Evolutionary conservation across 768 basidiomycete genomes (phyloP).

Genomic region (Mycena pura): DNA sequence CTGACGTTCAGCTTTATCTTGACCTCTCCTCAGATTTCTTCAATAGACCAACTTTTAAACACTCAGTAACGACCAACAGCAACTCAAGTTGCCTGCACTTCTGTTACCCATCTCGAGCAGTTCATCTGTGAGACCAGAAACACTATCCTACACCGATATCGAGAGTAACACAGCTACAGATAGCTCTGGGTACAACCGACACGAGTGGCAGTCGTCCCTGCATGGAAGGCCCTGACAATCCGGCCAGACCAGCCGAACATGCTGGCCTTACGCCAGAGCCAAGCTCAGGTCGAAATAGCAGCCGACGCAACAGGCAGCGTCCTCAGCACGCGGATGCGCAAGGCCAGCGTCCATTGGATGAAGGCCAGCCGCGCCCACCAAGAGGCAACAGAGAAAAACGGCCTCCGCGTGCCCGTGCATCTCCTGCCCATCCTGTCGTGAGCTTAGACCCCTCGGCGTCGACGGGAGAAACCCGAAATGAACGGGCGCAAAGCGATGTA

Average conservation of each 20-base stretch:
- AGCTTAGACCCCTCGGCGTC: no score
- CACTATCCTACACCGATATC: background rate
- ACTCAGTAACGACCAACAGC: no score
- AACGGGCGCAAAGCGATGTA: no score
- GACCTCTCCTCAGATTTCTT: no score
- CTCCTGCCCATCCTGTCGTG: no score
- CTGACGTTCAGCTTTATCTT: no score
- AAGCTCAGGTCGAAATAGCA: constrained; percentile 18
- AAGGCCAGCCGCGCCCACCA: background rate
- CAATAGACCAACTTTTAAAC: no score
- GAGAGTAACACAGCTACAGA: background rate
- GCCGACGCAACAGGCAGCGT: constrained; percentile 23
- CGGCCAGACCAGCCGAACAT: constrained; percentile 18
- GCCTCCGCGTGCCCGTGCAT: no score
- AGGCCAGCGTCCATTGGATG: no score
- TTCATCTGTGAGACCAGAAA: background rate
- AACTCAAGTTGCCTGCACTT: background rate
- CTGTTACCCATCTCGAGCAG: background rate
- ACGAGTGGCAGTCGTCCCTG: constrained; percentile 8
- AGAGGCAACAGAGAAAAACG: background rate
- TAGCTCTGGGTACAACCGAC: constrained; percentile 15
- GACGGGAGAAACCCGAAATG: no score
- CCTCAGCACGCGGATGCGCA: constrained; percentile 5
- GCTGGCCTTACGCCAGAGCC: constrained; percentile 10
- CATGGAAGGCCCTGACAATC: constrained; percentile 27